phyloP scores from a whole-genome alignment of 2,329 filamentous ascomycete genomes.

The Ampelomyces quisqualis region DNA sequence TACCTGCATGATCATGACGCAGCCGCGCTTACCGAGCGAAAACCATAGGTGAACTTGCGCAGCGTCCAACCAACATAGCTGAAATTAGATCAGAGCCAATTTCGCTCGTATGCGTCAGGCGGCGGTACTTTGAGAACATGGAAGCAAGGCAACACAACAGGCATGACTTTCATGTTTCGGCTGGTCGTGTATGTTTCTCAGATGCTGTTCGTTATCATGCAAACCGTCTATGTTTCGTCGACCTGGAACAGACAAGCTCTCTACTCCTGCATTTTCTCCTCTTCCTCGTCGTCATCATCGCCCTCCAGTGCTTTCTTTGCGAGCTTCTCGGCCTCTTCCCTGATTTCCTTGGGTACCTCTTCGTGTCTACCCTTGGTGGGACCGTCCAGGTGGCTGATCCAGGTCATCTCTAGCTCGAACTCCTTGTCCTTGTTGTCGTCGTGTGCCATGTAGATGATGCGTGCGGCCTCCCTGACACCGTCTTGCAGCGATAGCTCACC shows the following conservation, averaged over 20 bases:
- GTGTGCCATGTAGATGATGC: slow-evolving; percentile 96
- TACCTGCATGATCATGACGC: slow-evolving; percentile 19
- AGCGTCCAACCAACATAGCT: too few species aligned
- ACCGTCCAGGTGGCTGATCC: slow-evolving; percentile 82
- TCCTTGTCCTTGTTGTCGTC: slow-evolving; percentile 99
- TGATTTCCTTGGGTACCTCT: slow-evolving; percentile 86
- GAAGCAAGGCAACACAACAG: slow-evolving; percentile 3
- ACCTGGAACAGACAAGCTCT: slow-evolving; percentile 16
- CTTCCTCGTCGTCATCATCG: slow-evolving; percentile 80
- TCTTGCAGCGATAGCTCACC: slow-evolving; percentile 77
- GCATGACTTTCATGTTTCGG: slow-evolving; percentile 6
- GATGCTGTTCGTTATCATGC: slow-evolving; percentile 29
- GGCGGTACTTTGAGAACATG: too few species aligned
- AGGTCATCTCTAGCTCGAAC: slow-evolving; percentile 98
- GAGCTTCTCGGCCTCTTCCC: slow-evolving; percentile 88
- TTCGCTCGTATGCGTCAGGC: too few species aligned
- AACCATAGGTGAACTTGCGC: too few species aligned
- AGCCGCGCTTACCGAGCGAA: too few species aligned
- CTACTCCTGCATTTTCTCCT: slow-evolving; percentile 91
- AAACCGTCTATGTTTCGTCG: slow-evolving; percentile 28
- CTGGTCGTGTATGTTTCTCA: slow-evolving; percentile 18
- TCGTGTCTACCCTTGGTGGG: slow-evolving; percentile 91
- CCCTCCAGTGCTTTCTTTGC: slow-evolving; percentile 88
- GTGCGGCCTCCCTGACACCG: slow-evolving; percentile 91
- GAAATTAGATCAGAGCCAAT: too few species aligned